Base-by-base conservation (phyloP, 345 rosid species). In the Murraya koenigii region DNA sequence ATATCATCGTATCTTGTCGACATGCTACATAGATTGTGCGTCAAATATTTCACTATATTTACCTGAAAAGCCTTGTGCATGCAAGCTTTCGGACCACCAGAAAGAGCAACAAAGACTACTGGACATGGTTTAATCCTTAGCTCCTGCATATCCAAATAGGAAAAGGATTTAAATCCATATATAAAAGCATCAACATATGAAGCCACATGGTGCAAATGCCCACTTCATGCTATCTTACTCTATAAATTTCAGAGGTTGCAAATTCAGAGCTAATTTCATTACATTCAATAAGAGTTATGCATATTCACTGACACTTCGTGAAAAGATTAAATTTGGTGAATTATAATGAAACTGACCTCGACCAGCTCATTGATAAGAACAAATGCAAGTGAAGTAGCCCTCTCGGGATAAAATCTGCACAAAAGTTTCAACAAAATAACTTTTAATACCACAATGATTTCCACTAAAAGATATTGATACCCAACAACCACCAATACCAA, bases 61-160 rank as follows among this genome's bases (percentile, higher is more conserved):
- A 83, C 99, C 97, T 96, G 97, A 72, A 90, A 85, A 32, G 89
- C 91, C 88, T 96, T 92, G 87, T 90, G 88, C 98, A 92, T 84
- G 82, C 97, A 94, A 78, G 98, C 97, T 85, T 96, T 94, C 1
- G 97, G 79, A 85, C 93, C 93, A 2, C 95, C 98, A 80, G 98
- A 96, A 81, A 96, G 81, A 33, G 98, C 90, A 41, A 89, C 85
- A 80, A 94, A 90, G 77, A 92, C 89, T 68, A 92, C 85, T 20
- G 99, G 97, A 82, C 93, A 88, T 44, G 94, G 88, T 84, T 85
- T 85, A 17, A 71, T 72, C 86, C 85, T 89, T 61, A 93, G 75
- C 85, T 87, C 90, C 95, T 90, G 86, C 76, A 79, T 26, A 77
- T 20, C 68, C 52, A 75, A 77, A 61, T 6, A 30, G 74, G 32